phyloP scores from a whole-genome alignment of 352 stramenopile genomes.

The Phytophthora lateralis region DNA sequence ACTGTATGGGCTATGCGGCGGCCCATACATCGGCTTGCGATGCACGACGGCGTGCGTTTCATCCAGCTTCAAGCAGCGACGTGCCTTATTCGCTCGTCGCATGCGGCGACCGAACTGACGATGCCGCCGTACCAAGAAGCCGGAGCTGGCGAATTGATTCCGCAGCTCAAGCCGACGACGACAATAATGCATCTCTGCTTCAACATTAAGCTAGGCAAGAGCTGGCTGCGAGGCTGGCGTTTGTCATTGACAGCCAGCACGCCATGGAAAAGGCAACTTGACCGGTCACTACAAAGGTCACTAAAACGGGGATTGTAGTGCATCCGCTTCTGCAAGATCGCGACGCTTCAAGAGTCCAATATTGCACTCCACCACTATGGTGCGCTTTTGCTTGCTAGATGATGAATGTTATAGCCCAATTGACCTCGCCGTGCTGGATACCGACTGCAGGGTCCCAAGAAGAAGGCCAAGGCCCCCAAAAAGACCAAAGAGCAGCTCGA shows the following conservation, averaged over 20 bases:
- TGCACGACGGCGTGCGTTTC: neutral
- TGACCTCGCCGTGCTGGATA: constrained; percentile 3
- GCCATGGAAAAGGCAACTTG: constrained; percentile 2
- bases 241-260: neutral
- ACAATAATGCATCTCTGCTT: constrained; percentile 18
- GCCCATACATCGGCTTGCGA: too few species aligned
- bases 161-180: constrained; percentile 17
- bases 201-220: constrained; percentile 12
- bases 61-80: constrained; percentile 11
- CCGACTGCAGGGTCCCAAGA: constrained; percentile 64
- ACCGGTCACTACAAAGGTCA: constrained; percentile 27
- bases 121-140: constrained; percentile 17
- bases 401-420: neutral
- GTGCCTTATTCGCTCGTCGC: constrained; percentile 15
- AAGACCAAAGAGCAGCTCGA: constrained; percentile 86
- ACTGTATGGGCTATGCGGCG: too few species aligned
- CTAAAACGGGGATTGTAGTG: constrained; percentile 13
- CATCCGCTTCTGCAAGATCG: constrained; percentile 26
- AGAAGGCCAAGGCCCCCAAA: constrained; percentile 78
- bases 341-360: constrained; percentile 25
- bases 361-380: constrained; percentile 13
- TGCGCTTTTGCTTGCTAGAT: neutral
- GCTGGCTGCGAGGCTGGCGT: neutral
- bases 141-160: constrained; percentile 13
- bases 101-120: constrained; percentile 16